Base-by-base conservation (phyloP, 805 yeast genomes). In the Candida michaelii region DNA sequence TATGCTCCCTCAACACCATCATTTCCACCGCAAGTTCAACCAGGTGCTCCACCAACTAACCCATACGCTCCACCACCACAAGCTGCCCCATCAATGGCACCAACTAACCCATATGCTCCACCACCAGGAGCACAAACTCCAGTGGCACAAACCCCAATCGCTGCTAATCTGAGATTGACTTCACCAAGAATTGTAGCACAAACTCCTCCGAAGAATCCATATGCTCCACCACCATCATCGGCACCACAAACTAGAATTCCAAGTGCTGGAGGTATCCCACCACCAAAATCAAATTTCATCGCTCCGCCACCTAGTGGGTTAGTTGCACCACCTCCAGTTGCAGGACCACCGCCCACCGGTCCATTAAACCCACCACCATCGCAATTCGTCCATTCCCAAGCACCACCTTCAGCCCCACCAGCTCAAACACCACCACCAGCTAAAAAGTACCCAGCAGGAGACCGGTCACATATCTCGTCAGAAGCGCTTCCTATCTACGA, bases 381-480 rank as follows among this genome's bases (percentile, higher is more conserved):
- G 6, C 25, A 23, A 23, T 23, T 23, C 12, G 24, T 38, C 45
- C 45, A 29, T 7, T 23, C 25, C 10, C 25, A 23, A 23, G 25
- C 25, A 7, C 52, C 58, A 6, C 49, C 39, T 30, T 3, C 30
- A 13, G 39, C 42, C 4, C 38, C 38, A 35, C 16, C 16, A 8
- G 14, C 45, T 27, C 54, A 63, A 24, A 56, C 65, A 17, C 47
- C 43, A 11, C 43, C 54, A 8, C 52, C 57, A 18, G 37, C n/a
- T n/a, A 50, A 56, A 5, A 63, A 55, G 40, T 62, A 69, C 53
- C 85, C 90, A 32, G 53, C 74, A 3, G 89, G 89, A 18, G 90
- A 83, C 59, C 76, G 89, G 52, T 60, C 76, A 2, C 89, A 81
- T 51, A 81, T 86, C 47, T 79, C 89, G 2, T 76, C 69, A 11